Conservation (phyloP, 1,139 yeast species). For the Candida pseudoviswanathii region DNA sequence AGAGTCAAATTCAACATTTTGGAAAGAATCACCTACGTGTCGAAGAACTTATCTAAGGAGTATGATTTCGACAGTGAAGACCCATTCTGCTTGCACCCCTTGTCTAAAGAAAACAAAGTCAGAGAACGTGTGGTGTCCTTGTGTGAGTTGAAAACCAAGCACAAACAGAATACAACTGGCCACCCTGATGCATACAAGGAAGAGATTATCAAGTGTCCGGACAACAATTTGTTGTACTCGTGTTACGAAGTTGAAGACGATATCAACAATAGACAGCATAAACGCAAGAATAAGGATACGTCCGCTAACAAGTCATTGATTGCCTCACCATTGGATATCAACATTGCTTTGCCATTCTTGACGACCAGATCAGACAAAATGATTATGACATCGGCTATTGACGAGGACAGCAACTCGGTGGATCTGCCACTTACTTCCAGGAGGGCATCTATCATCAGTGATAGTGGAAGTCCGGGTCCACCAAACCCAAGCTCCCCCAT, state of each 20-base stretch:
- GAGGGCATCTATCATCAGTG: slow-evolving; percentile 23
- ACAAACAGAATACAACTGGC: slow-evolving; percentile 33
- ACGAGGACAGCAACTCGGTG: slow-evolving; percentile 20
- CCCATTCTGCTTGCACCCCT: slow-evolving; percentile 32
- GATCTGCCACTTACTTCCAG: slow-evolving; percentile 24
- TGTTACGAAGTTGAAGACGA: slow-evolving; percentile 46
- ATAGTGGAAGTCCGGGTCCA: slow-evolving; percentile 9
- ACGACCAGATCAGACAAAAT: slow-evolving; percentile 44
- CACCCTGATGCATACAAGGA: slow-evolving; percentile 50
- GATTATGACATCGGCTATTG: slow-evolving; percentile 26
- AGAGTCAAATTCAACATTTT: slow-evolving; percentile 71
- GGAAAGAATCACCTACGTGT: slow-evolving; percentile 71
- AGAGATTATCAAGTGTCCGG: slow-evolving; percentile 57
- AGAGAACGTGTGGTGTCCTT: slow-evolving; percentile 60
- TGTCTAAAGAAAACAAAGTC: slow-evolving; percentile 25
- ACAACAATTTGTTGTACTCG: slow-evolving; percentile 61
- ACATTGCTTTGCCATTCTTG: slow-evolving; percentile 48
- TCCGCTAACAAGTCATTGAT: slow-evolving; percentile 26
- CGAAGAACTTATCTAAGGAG: slow-evolving; percentile 55
- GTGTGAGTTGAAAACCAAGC: slow-evolving; percentile 62
- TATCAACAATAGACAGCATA: slow-evolving; percentile 9
- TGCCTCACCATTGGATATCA: slow-evolving; percentile 49
- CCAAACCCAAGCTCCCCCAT: slow-evolving; percentile 37
- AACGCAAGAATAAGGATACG: slow-evolving; percentile 18
- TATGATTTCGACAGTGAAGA: slow-evolving; percentile 58